Conservation (phyloP, 768 basidiomycete species). For the Clavaria fumosa region DNA sequence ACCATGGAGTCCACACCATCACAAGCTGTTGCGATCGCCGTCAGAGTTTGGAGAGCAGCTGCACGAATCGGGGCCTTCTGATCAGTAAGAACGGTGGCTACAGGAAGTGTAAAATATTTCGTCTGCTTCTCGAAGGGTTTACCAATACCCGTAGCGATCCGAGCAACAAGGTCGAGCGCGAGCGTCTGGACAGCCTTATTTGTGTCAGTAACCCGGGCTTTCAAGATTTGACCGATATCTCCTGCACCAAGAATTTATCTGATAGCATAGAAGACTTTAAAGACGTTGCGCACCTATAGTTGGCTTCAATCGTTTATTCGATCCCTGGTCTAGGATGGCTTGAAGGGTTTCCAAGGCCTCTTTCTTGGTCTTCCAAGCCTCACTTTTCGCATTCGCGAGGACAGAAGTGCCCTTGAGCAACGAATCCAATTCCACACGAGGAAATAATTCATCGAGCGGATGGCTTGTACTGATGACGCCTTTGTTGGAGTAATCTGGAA, state of each 20-base stretch:
- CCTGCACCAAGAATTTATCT: conserved; percentile 32
- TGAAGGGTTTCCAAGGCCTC: conserved; percentile 82
- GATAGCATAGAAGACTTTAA: conserved; percentile 7
- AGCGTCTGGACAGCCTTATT: conserved; percentile 89
- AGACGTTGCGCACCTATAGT: conserved; percentile 49
- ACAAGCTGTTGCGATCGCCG: conserved; percentile 71
- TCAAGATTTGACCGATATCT: conserved; percentile 81
- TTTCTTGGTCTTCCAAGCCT: conserved; percentile 95
- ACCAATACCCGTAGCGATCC: conserved; percentile 89
- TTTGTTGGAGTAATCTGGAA: conserved; percentile 27
- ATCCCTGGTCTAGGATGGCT: conserved; percentile 73
- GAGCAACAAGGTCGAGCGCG: conserved; percentile 79
- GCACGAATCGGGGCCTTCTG: conserved; percentile 80
- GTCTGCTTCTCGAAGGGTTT: conserved; percentile 87
- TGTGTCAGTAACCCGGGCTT: conserved; percentile 76
- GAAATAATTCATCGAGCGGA: conserved; percentile 87
- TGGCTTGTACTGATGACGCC: conserved; percentile 34
- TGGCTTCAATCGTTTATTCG: conserved; percentile 85
- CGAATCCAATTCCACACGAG: conserved; percentile 83
- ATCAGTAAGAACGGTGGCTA: conserved; percentile 79
- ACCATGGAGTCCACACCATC: conserved; percentile 77
- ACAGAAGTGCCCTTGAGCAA: conserved; percentile 74
- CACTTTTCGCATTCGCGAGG: conserved; percentile 72
- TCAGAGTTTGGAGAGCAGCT: conserved; percentile 63
- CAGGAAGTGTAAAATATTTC: conserved; percentile 57